Evolutionary conservation across 2,329 filamentous ascomycete species (phyloP).

Genomic region (Lasiodiplodia citricola): DNA sequence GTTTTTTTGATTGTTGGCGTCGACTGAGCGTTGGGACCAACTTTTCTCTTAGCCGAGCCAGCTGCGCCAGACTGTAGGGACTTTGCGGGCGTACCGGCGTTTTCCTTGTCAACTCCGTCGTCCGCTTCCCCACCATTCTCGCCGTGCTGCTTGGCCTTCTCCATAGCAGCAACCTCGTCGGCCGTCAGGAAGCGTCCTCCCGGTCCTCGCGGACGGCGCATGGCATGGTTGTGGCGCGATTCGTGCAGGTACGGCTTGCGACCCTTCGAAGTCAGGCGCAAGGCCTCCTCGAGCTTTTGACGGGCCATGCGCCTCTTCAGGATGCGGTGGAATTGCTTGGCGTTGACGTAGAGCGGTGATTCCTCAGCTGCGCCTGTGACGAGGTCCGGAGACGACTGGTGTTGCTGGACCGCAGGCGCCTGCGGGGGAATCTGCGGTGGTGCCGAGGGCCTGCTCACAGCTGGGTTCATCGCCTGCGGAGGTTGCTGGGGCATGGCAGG

Average conservation of each 20-base stretch:
- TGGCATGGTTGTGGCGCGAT: constrained; percentile 96
- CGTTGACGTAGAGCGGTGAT: constrained; percentile 95
- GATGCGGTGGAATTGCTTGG: constrained; percentile 98
- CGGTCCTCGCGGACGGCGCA: constrained; percentile 91
- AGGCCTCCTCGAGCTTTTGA: constrained; percentile 89
- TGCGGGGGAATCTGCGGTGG: constrained; percentile 58
- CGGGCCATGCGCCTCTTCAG: constrained; percentile 91
- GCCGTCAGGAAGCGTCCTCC: constrained; percentile 95
- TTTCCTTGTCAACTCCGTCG: constrained; percentile 47
- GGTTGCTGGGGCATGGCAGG: constrained; percentile 65
- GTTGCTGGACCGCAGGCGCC: constrained; percentile 68
- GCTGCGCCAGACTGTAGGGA: constrained; percentile 22
- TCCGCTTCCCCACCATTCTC: constrained; percentile 35
- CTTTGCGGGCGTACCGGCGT: constrained; percentile 33
- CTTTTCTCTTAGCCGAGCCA: constrained; percentile 28
- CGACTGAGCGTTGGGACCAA: constrained; percentile 19
- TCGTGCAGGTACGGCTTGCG: constrained; percentile 97
- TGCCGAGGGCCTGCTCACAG: constrained; percentile 54
- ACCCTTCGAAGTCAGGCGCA: constrained; percentile 91
- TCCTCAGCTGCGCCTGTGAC: constrained; percentile 77
- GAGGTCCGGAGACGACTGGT: constrained; percentile 80
- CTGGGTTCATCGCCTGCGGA: constrained; percentile 77
- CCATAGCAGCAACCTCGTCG: constrained; percentile 91
- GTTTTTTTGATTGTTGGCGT: constrained; percentile 53
- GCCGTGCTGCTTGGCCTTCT: constrained; percentile 56